A percentile compares a stretch with the other conserved stretches of the same genome.
phyloP scores from a whole-genome alignment of 2,329 filamentous ascomycete genomes.

The Lecanicillium sp. region DNA sequence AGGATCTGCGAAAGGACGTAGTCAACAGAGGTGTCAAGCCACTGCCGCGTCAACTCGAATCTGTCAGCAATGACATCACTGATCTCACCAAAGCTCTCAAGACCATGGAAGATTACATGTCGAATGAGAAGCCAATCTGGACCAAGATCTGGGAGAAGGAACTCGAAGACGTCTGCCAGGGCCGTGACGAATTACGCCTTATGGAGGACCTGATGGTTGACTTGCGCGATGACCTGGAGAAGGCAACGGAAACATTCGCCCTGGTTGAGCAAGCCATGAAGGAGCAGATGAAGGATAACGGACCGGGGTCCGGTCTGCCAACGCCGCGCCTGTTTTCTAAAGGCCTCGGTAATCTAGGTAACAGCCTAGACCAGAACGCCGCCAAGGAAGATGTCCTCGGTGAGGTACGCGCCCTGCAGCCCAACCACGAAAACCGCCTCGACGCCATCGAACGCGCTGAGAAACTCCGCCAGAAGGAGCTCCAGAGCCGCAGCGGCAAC shows the following conservation, averaged over 20 bases:
- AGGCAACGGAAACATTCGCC: conserved; percentile 86
- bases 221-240: conserved; percentile 89
- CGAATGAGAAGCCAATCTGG: conserved; percentile 90
- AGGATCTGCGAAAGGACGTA: conserved; percentile 95
- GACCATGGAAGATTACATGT: conserved; percentile 89
- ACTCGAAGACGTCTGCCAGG: conserved; percentile 90
- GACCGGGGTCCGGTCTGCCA: conserved; percentile 43
- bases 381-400: conserved; percentile 89
- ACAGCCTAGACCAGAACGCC: conserved; percentile 61
- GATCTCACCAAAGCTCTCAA: conserved; percentile 78
- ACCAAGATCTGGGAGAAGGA: conserved; percentile 99
- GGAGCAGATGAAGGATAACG: conserved; percentile 79
- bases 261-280: conserved; percentile 98
- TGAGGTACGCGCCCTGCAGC: conserved; percentile 86
- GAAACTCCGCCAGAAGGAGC: conserved; percentile 80
- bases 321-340: conserved; percentile 52
- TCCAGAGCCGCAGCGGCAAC: conserved; percentile 69
- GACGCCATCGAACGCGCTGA: conserved; percentile 98
- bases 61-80: conserved; percentile 81
- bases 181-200: conserved; percentile 88
- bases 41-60: conserved; percentile 81
- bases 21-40: conserved; percentile 88
- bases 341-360: conserved; percentile 47
- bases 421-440: conserved; percentile 86
- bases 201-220: conserved; percentile 94